Conservation (phyloP, 768 basidiomycete genomes). For the Leccinum longicurvipes region DNA sequence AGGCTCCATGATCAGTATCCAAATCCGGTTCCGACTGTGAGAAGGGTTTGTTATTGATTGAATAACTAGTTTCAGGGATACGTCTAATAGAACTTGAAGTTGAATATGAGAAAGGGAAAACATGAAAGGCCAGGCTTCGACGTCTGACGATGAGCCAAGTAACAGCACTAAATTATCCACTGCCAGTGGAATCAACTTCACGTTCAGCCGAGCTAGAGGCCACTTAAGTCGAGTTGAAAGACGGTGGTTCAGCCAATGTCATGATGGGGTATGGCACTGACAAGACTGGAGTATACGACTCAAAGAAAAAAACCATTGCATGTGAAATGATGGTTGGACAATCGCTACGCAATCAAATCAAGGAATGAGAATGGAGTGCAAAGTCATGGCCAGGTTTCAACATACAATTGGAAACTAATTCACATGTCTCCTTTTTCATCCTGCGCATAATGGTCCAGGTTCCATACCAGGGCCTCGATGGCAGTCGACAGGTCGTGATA, state of each 20-base stretch:
- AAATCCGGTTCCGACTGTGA: no score
- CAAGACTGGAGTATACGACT: background rate
- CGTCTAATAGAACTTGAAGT: background rate
- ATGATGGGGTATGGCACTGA: background rate
- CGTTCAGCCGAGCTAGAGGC: no score
- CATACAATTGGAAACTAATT: background rate
- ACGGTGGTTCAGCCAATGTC: background rate
- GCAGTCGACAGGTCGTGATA: background rate
- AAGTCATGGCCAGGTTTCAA: background rate
- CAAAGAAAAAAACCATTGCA: background rate
- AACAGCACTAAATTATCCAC: slow-evolving; percentile 8
- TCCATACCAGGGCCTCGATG: no score
- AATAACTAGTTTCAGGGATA: background rate
- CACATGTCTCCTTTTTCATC: background rate
- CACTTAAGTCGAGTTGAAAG: background rate
- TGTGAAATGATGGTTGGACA: slow-evolving; percentile 11
- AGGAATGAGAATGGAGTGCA: background rate
- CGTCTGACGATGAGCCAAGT: slow-evolving; percentile 10
- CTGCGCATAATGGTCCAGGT: no score
- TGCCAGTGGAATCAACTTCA: background rate
- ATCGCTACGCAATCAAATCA: slow-evolving; percentile 16
- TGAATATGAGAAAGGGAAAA: background rate
- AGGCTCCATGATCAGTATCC: no score
- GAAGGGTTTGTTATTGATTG: no score
- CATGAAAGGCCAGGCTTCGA: slow-evolving; percentile 6